Conservation (phyloP, 306 rosid genomes). For the Quercus dentata region DNA sequence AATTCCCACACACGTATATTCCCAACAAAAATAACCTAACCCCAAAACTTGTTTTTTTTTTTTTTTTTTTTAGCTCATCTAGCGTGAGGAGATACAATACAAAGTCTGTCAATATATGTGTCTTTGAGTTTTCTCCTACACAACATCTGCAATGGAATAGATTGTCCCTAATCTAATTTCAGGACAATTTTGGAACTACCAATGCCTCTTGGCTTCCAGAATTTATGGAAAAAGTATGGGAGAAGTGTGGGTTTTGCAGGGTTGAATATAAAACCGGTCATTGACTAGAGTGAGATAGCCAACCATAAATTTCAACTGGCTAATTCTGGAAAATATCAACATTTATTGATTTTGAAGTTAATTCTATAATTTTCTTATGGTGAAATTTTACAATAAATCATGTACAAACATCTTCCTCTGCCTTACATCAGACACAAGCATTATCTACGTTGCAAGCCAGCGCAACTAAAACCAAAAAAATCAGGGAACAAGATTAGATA, state of each 20-base stretch:
- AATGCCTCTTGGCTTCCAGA: neutral
- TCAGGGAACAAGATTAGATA: conserved; percentile 3
- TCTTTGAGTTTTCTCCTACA: no score
- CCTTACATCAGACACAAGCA: conserved; percentile 9
- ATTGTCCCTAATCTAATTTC: neutral
- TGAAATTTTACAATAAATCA: conserved; percentile 2
- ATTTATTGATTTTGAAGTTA: conserved; percentile 2
- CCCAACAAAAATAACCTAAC: neutral
- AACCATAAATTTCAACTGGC: neutral
- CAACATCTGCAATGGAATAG: neutral
- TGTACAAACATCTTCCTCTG: conserved; percentile 15
- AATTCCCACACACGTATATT: no score
- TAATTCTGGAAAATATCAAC: neutral
- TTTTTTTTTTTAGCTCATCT: neutral
- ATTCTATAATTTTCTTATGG: neutral
- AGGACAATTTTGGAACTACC: neutral
- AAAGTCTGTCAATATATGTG: no score
- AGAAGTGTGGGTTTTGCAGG: neutral
- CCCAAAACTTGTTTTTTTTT: neutral
- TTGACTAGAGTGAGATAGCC: neutral
- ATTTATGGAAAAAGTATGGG: neutral
- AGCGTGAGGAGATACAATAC: neutral
- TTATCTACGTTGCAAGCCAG: conserved; percentile 9
- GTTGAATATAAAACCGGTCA: neutral
- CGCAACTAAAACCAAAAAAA: conserved; percentile 26